These are phyloP conservation scores for Myxozyma melibiosi DNA, from an alignment of 805 yeast genomes.

Conservation along the genomic window DNA sequence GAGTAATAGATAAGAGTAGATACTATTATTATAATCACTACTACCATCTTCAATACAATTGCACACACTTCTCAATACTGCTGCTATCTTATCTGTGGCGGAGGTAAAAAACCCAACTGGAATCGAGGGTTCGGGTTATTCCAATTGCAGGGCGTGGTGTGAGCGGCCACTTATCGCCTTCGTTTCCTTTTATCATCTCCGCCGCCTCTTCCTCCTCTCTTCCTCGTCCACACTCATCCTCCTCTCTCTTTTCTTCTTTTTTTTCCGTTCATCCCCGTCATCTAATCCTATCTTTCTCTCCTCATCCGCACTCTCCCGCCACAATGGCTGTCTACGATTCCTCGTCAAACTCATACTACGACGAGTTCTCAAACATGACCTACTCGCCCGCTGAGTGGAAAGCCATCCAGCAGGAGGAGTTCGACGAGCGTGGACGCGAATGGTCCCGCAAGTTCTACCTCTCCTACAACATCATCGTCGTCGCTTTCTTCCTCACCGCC, in stretches of 20 bases:
- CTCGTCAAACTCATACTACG: conserved; percentile 23
- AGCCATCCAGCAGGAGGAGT: conserved; percentile 31
- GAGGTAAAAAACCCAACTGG: background rate
- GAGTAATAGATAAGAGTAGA: no score
- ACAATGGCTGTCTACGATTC: conserved; percentile 17
- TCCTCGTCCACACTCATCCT: conserved; percentile 3
- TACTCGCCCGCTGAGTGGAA: conserved; percentile 32
- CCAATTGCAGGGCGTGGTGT: conserved; percentile 12
- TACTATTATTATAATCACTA: no score
- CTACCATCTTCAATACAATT: no score
- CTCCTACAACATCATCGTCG: conserved; percentile 33
- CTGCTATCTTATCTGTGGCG: no score
- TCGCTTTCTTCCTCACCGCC: conserved; percentile 30
- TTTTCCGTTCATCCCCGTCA: background rate
- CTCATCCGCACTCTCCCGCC: background rate
- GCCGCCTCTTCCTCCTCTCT: conserved; percentile 1
- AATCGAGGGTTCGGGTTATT: conserved; percentile 7
- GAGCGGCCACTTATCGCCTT: conserved; percentile 18
- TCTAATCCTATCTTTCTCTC: background rate
- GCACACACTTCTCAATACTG: background rate
- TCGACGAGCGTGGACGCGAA: conserved; percentile 34
- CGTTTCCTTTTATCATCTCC: background rate
- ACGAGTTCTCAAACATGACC: conserved; percentile 23
- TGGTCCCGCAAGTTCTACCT: conserved; percentile 34
- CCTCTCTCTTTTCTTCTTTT: background rate